phyloP scores from a whole-genome alignment of 2,329 filamentous ascomycete genomes.

The Diaporthe citri region DNA sequence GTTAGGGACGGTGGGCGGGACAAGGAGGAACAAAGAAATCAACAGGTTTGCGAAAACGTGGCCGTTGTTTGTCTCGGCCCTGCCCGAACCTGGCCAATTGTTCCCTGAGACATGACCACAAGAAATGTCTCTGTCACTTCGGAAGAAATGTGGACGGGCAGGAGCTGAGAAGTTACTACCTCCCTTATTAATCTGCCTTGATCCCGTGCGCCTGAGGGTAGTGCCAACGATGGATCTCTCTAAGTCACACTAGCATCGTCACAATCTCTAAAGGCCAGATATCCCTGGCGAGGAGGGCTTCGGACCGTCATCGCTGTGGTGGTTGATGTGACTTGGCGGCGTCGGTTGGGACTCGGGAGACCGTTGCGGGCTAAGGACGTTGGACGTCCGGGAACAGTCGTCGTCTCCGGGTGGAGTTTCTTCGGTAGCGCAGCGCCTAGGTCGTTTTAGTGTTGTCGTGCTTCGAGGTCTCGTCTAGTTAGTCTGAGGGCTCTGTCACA shows the following conservation, averaged over 20 bases:
- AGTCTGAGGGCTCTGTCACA: constrained; percentile 21
- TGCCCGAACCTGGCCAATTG: constrained; percentile 26
- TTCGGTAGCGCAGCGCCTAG: constrained; percentile 25
- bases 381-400: constrained; percentile 21
- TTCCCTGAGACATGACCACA: constrained; percentile 35
- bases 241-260: constrained; percentile 26
- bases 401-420: constrained; percentile 25
- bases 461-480: constrained; percentile 22
- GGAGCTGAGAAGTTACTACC: constrained; percentile 22
- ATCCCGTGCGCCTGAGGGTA: constrained; percentile 16
- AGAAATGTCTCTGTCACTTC: constrained; percentile 32
- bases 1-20: not conserved
- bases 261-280: constrained; percentile 23
- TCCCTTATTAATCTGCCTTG: constrained; percentile 25
- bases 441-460: constrained; percentile 26
- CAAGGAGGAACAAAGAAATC: constrained; percentile 13
- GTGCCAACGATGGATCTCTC: constrained; percentile 6
- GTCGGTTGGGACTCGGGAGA: constrained; percentile 7
- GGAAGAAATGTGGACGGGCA: constrained; percentile 4
- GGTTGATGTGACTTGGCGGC: constrained; percentile 17
- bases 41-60: constrained; percentile 8
- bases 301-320: constrained; percentile 12
- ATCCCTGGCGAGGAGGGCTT: constrained; percentile 20
- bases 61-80: constrained; percentile 31
- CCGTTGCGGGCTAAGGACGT: constrained; percentile 18